Base-by-base conservation (phyloP, 2,329 filamentous ascomycete genomes). In the Zasmidium citrigriseum region DNA sequence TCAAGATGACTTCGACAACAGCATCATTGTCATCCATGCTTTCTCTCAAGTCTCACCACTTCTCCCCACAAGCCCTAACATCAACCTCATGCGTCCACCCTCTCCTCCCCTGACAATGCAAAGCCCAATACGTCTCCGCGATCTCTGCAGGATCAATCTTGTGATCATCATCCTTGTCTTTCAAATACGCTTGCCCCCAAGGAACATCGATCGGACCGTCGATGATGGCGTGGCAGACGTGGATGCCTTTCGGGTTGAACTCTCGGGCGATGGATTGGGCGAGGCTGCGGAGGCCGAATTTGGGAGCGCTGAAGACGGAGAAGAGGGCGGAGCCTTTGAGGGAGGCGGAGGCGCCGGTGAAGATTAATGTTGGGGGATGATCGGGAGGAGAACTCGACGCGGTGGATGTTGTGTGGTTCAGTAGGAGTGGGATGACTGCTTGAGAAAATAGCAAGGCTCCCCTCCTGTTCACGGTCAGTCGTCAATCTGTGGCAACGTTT, bases 171-270 rank as follows among this genome's bases (percentile, higher is more conserved):
- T 78, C 76, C 57, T 81, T 76, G 38, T 79, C 75, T 68, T 82
- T 80, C 52, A 80, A 70, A 73, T 74, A 86, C 38, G 80, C 80
- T 72, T 86, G 87, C 0, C 85, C 88, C 62, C 83, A 79, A 0
- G 89, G 89, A 50, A 89, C 91, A 72, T 95, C 89, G 72, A 96
- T 96, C 1, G 90, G 82, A 0, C 90, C 91, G 70, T 96, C 91
- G 12, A 61, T 41, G 60, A 96, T 86, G 9, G 87, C 85, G 75
- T 95, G 89, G 0, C 87, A 84, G 1, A 96, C 87, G 72, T 96
- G 91, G 1, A 96, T 83, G 1, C 91, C 91, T 72, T 89, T 80
- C 0, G 91, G 91, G 0, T 88, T 89, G 73, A 93, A 96, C 72
- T 96, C 91, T 56, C 88, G 82, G 0, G 91, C 89, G 21, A 96